These are phyloP conservation scores for Pterocarpus santalinus DNA, from an alignment of 306 rosid genomes.

Conservation along the genomic window DNA sequence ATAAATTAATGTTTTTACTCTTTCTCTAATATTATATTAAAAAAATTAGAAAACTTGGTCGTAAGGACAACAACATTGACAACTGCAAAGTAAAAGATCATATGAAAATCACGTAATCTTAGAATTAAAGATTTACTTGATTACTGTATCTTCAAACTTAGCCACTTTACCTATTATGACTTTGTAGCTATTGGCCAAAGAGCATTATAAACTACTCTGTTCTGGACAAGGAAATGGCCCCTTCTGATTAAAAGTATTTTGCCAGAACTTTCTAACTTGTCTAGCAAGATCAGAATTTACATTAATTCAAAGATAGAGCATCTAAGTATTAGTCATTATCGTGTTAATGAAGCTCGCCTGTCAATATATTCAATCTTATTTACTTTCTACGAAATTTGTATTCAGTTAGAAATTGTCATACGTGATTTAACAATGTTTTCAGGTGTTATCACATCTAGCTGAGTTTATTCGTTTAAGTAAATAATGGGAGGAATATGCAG, in stretches of 20 bases:
- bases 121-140: conserved; percentile 23
- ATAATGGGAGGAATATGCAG: background rate
- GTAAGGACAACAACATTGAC: conserved; percentile 10
- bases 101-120: background rate
- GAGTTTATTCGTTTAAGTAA: background rate
- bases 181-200: conserved; percentile 48
- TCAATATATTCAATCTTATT: conserved; percentile 39
- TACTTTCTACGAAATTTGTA: conserved; percentile 57
- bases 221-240: conserved; percentile 51
- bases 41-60: background rate
- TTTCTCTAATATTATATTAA: background rate
- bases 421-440: conserved; percentile 27
- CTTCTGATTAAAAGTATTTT: conserved; percentile 48
- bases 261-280: conserved; percentile 54
- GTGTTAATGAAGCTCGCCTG: conserved; percentile 50
- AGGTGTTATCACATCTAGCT: background rate
- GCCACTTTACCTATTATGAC: conserved; percentile 35
- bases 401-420: conserved; percentile 50
- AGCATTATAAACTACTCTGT: conserved; percentile 40
- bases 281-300: conserved; percentile 43
- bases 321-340: conserved; percentile 49
- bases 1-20: background rate
- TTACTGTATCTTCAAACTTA: conserved; percentile 38
- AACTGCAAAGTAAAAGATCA: background rate
- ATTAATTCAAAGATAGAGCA: conserved; percentile 46